These are phyloP conservation scores for Raddia distichophylla DNA, from an alignment of 176 grass and related monocot species.

Conservation along the genomic window DNA sequence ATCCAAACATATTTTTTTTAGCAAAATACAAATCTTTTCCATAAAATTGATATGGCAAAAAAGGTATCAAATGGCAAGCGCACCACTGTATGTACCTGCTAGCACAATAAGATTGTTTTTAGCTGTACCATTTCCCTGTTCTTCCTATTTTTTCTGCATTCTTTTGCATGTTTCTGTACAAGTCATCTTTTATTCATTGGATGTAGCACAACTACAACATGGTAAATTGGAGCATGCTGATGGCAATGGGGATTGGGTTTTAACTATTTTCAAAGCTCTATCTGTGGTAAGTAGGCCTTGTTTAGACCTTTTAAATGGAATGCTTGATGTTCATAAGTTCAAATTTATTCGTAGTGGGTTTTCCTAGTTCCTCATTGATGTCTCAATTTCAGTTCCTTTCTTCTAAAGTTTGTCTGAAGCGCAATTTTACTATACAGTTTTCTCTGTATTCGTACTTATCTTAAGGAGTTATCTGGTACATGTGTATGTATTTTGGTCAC, in stretches of 20 bases:
- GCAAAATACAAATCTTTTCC: constrained; percentile 18
- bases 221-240: constrained; percentile 39
- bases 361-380: background rate
- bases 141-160: background rate
- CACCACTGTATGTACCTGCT: background rate
- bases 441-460: constrained; percentile 9
- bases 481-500: background rate
- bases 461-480: background rate
- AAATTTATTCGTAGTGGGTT: constrained; percentile 6
- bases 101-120: background rate
- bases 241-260: constrained; percentile 98
- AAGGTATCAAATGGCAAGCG: background rate
- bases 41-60: constrained; percentile 29
- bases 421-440: constrained; percentile 14
- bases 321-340: constrained; percentile 26
- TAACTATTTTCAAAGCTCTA: constrained; percentile 96
- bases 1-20: background rate
- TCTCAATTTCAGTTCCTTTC: background rate
- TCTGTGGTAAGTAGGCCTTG: constrained; percentile 64
- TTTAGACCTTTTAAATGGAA: constrained; percentile 30
- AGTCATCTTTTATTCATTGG: background rate
- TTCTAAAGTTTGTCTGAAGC: constrained; percentile 13
- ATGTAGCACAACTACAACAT: background rate
- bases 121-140: background rate
- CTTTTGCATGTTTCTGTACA: background rate